These are phyloP conservation scores for Yamadazyma buinensis DNA, from an alignment of 1,139 yeast genomes.

Conservation along the genomic window DNA sequence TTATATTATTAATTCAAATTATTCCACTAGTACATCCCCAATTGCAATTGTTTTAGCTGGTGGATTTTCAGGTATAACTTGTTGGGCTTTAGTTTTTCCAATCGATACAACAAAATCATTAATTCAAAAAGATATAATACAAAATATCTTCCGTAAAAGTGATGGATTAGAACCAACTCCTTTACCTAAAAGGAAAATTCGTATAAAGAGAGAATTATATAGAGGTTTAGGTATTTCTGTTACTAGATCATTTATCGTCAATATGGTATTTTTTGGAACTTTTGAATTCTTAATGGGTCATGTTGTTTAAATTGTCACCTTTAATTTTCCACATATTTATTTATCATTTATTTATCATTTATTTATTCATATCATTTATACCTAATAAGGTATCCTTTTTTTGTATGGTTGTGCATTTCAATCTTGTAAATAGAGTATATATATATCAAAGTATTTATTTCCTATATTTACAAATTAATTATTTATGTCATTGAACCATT, in stretches of 20 bases:
- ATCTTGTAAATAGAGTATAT: too few relatives aligned
- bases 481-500: not conserved
- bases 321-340: too few relatives aligned
- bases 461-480: slow-evolving; percentile 10
- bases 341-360: not conserved
- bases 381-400: too few relatives aligned
- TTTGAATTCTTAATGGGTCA: slow-evolving; percentile 65
- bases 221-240: slow-evolving; percentile 76
- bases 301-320: slow-evolving; percentile 28
- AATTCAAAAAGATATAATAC: slow-evolving; percentile 69
- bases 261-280: slow-evolving; percentile 70
- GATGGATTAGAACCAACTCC: slow-evolving; percentile 41
- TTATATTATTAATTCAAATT: slow-evolving; percentile 27
- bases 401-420: too few relatives aligned
- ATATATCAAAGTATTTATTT: not conserved
- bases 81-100: slow-evolving; percentile 77
- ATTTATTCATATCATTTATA: not conserved
- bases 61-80: slow-evolving; percentile 70
- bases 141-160: slow-evolving; percentile 53
- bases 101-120: slow-evolving; percentile 75
- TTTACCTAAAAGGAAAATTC: slow-evolving; percentile 25
- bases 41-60: slow-evolving; percentile 56
- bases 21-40: slow-evolving; percentile 28
- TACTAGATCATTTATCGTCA: slow-evolving; percentile 65
- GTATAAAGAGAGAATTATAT: slow-evolving; percentile 51